Conservation (phyloP, 2,329 filamentous ascomycete species). For the Achaetomium macrosporum region DNA sequence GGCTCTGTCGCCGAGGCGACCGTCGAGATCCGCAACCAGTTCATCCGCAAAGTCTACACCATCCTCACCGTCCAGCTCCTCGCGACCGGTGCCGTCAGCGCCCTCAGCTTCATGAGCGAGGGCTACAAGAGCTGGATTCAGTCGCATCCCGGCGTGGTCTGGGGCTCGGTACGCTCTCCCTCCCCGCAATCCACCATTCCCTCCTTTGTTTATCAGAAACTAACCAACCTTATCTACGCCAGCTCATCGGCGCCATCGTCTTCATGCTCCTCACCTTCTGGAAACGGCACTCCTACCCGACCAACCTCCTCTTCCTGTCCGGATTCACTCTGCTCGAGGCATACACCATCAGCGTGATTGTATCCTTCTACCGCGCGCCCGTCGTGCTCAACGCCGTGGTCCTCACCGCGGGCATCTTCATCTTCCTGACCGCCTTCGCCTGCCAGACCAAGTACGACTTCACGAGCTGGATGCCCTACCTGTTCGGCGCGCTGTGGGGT, state of each 20-base stretch:
- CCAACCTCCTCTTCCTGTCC: conserved; percentile 85
- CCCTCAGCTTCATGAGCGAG: conserved; percentile 76
- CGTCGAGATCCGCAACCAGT: conserved; percentile 93
- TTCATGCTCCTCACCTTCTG: conserved; percentile 88
- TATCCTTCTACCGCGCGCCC: conserved; percentile 77
- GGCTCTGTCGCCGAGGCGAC: conserved; percentile 90
- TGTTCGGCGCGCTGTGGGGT: conserved; percentile 86
- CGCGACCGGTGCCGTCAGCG: conserved; percentile 72
- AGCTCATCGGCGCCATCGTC: conserved; percentile 72
- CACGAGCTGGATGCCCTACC: conserved; percentile 92
- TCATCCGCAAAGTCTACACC: conserved; percentile 94
- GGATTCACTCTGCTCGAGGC: conserved; percentile 90
- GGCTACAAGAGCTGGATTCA: conserved; percentile 86
- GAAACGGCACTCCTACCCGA: conserved; percentile 94
- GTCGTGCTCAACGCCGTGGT: conserved; percentile 88
- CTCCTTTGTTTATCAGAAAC: background rate
- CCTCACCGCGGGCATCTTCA: conserved; percentile 77
- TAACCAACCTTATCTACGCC: background rate
- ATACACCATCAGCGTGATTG: conserved; percentile 87
- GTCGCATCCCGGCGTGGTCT: conserved; percentile 74
- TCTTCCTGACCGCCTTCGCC: conserved; percentile 78
- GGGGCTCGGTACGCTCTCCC: conserved; percentile 58
- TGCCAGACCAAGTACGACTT: conserved; percentile 99
- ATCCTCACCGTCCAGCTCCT: conserved; percentile 95
- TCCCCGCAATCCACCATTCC: background rate